Evolutionary conservation across 306 rosid species (phyloP).

Genomic region (Vachellia pachyceras): DNA sequence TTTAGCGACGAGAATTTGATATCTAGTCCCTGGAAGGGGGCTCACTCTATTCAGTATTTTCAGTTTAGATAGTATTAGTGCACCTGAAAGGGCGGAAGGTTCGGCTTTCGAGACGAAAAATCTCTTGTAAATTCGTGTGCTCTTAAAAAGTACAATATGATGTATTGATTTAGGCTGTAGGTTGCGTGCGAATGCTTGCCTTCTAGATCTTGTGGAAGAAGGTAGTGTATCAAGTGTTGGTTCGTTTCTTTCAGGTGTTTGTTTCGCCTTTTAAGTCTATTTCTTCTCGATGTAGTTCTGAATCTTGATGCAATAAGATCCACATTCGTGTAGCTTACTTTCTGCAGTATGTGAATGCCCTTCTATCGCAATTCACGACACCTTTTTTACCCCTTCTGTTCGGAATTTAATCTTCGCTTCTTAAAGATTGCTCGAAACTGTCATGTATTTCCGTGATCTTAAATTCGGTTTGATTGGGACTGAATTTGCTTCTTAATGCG

Average conservation of each 20-base stretch:
- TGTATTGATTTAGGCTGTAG: constrained; percentile 8
- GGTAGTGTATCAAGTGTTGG: not conserved
- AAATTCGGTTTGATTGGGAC: not conserved
- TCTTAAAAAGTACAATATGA: not conserved
- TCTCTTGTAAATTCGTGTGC: constrained; percentile 23
- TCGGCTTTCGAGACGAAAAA: not conserved
- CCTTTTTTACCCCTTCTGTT: not conserved
- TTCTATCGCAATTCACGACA: not conserved
- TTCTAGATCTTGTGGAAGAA: not conserved
- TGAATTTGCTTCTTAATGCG: not conserved
- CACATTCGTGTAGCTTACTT: not conserved
- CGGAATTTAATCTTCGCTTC: not conserved
- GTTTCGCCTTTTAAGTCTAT: not conserved
- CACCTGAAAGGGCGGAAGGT: not conserved
- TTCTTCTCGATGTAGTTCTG: constrained; percentile 28
- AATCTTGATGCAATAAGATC: constrained; percentile 28
- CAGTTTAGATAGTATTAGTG: constrained; percentile 16
- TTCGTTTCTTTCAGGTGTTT: not conserved
- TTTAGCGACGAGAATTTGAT: not conserved
- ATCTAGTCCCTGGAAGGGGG: not conserved
- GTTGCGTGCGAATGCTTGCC: not conserved
- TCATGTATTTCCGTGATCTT: not conserved
- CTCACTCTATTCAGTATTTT: not conserved
- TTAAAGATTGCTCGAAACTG: not conserved
- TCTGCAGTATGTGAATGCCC: not conserved